A percentile compares a stretch with the other conserved stretches of the same genome.
These are phyloP conservation scores for Carex pumila DNA, from an alignment of 176 grass and related monocot species.

Conservation along the genomic window DNA sequence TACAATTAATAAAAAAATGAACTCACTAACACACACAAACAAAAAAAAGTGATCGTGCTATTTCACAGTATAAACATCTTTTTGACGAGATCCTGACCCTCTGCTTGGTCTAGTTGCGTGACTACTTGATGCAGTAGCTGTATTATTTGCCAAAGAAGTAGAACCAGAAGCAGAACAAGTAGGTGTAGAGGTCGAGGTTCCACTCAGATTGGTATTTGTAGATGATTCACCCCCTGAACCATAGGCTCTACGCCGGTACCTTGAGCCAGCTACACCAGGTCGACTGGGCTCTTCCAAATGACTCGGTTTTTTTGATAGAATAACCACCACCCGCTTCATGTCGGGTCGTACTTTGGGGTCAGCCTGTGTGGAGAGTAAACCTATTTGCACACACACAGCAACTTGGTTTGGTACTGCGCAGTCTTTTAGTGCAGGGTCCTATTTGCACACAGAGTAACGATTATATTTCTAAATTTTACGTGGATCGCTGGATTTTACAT, in stretches of 20 bases:
- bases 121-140: constrained; percentile 36
- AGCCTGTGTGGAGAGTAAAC: constrained; percentile 69
- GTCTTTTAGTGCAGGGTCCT: constrained; percentile 40
- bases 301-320: constrained; percentile 68
- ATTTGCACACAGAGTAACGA: too few relatives aligned
- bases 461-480: too few relatives aligned
- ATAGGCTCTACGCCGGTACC: constrained; percentile 43
- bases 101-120: constrained; percentile 24
- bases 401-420: constrained; percentile 53
- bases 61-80: constrained; percentile 12
- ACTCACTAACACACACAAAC: neutral
- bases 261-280: constrained; percentile 48
- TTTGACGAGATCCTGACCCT: constrained; percentile 27
- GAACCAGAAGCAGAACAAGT: constrained; percentile 30
- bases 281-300: constrained; percentile 63
- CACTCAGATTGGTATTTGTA: constrained; percentile 39
- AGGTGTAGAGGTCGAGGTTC: constrained; percentile 25
- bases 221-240: constrained; percentile 39
- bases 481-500: too few relatives aligned
- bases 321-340: constrained; percentile 83
- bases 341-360: constrained; percentile 68
- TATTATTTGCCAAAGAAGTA: constrained; percentile 21
- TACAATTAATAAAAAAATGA: constrained; percentile 18
- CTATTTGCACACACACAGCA: constrained; percentile 56
- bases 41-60: neutral